Evolutionary conservation across 2,329 filamentous ascomycete species (phyloP), one percentile per base, ranked within the genome.

Genomic region (Fonsecaea pugnacius): DNA sequence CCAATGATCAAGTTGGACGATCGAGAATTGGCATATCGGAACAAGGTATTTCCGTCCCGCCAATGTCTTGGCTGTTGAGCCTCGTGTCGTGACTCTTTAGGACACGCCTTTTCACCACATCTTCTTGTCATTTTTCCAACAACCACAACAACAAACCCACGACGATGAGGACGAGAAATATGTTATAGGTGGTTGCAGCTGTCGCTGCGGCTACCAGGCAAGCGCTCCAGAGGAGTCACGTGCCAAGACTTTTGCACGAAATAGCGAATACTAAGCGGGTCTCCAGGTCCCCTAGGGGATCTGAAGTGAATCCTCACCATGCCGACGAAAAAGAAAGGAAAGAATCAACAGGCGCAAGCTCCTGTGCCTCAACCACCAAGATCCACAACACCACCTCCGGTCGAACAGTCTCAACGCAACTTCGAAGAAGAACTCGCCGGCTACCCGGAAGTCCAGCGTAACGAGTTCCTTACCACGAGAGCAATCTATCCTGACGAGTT

Each of bases 401-500:
- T 66, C 30, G 66, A 64, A 35, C 61, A 60, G 50, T 68, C 66
- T 55, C 66, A 66, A 33, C 66, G 66, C 16, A 57, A 36, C 24
- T 50, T 68, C 12, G 67, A 69, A 21, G 67, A 69, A 54, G 67
- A 67, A 33, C 54, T 69, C 38, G 57, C 46, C 9, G 65, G 55
- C 12, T 70, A 70, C 58, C 68, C 68, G 27, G 67, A 70, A 57
- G 60, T 67, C 27, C 68, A 70, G 38, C 62, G 66, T 40, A 67
- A 70, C 56, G 68, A 70, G 57, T 69, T 67, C 27, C 61, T 69
- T 7, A 62, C 68, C 12, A 70, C 67, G 16, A 63, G 63, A 63
- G 67, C 68, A 9, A 70, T 69, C 33, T 70, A 70, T 58, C 60
- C 65, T 54, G 68, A 70, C 38, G 68, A 69, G 16, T 70, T 70